These are phyloP conservation scores for Yamadazyma diddensiae DNA, from an alignment of 1,139 yeast species.

Conservation along the genomic window DNA sequence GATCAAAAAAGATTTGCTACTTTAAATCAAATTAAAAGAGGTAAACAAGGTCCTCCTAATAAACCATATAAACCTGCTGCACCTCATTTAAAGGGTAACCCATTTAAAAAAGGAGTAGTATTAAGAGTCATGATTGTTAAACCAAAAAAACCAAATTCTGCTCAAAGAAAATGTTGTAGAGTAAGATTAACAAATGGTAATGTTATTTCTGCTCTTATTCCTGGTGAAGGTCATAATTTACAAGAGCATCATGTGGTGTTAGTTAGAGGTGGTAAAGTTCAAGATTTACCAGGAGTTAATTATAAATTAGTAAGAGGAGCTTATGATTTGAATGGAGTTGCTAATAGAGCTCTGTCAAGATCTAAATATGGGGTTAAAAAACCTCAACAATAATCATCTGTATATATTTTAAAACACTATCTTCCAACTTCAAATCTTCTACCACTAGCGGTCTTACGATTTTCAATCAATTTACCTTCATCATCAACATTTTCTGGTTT, in stretches of 20 bases:
- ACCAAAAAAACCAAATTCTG: conserved; percentile 98
- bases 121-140: conserved; percentile 89
- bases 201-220: conserved; percentile 87
- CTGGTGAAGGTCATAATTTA: conserved; percentile 98
- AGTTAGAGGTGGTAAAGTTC: conserved; percentile 96
- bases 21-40: conserved; percentile 68
- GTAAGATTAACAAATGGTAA: conserved; percentile 91
- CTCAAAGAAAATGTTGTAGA: conserved; percentile 95
- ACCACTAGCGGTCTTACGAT: conserved; percentile 80
- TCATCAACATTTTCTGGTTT: conserved; percentile 88
- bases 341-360: conserved; percentile 84
- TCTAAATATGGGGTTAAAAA: conserved; percentile 93
- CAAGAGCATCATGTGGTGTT: conserved; percentile 97
- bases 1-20: conserved; percentile 57
- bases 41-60: conserved; percentile 56
- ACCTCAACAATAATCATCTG: conserved; percentile 40
- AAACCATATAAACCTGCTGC: conserved; percentile 51
- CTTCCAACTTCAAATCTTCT: conserved; percentile 56
- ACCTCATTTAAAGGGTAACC: conserved; percentile 79
- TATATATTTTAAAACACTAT: background rate
- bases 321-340: conserved; percentile 91
- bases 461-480: conserved; percentile 55
- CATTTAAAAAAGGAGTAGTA: conserved; percentile 92
- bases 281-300: conserved; percentile 97
- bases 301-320: conserved; percentile 94